Base-by-base conservation (phyloP, 306 rosid species). In the Medicago ruthenica region DNA sequence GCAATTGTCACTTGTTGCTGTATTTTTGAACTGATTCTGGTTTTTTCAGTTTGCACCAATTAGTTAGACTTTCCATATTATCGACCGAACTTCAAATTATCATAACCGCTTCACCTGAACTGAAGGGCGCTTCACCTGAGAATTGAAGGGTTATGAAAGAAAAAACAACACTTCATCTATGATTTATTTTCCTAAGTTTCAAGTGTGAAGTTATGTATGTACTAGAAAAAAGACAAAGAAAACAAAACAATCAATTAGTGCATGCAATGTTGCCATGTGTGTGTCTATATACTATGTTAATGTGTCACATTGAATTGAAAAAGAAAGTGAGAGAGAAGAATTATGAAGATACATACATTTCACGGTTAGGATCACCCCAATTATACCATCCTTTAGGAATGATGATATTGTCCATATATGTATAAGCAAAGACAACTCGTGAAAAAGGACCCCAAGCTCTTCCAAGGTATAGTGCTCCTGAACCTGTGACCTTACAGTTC, bases 361-460 rank as follows among this genome's bases (percentile, higher is more conserved):
- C 92, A 63, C 99, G 96, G 68, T 75, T 89, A 57, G 96, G 99
- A 76, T 96, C 99, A 62, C 96, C 98, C 99, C 99, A 96, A 59
- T 96, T 96, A 74, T 92, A 88, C 99, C 99, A 96, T 75, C 99
- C 99, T 51, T 89, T 92, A 79, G 98, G 99, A 83, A 87, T 84
- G 88, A 96, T 96, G 76, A 96, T 96, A 66, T 96, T 85, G 87
- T 96, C 99, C 99, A 96, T 96, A 42, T 92, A 86, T 0, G 99
- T 96, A 44, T 86, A 87, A 24, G 99, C 93, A 39, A 96, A 96
- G 78, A 96, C 84, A 9, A 96, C 99, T 44, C 98, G 83, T 8
- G 99, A 96, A 79, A 92, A 96, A 41, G 97, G 98, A 61, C 98
- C 97, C 99, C 99, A 96, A 31, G 99, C 99, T 84, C 99, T 86